Percentiles rank a stretch among this genome's conserved stretches.
These are phyloP conservation scores for Withania somnifera DNA, from an alignment of 305 asterid genomes.

Conservation along the genomic window DNA sequence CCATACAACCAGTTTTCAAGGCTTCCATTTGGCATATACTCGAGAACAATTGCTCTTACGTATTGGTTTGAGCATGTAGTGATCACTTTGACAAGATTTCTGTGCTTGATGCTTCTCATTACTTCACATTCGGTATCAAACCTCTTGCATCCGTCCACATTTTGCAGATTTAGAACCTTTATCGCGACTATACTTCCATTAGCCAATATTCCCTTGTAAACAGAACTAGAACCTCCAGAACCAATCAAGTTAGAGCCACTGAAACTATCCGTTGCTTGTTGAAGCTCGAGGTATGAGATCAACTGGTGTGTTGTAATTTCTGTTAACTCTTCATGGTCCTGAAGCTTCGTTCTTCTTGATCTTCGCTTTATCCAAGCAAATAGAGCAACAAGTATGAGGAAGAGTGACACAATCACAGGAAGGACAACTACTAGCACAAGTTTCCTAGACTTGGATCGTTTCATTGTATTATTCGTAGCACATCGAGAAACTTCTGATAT, in stretches of 20 bases:
- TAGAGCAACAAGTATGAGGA: not conserved
- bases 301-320: not conserved
- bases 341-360: conserved; percentile 6
- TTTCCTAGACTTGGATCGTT: not conserved
- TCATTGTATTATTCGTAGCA: not conserved
- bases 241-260: conserved; percentile 3
- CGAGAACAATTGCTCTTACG: conserved; percentile 8
- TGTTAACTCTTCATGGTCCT: not conserved
- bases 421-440: conserved; percentile 3
- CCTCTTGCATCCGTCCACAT: not conserved
- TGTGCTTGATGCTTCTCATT: conserved; percentile 1
- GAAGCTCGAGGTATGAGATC: conserved; percentile 5
- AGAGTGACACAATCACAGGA: not conserved
- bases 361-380: not conserved
- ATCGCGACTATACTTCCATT: not conserved
- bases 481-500: conserved; percentile 16
- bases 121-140: conserved; percentile 3
- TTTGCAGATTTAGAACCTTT: conserved; percentile 9
- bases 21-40: conserved; percentile 12
- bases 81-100: conserved; percentile 3
- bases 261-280: conserved; percentile 7
- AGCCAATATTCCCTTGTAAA: conserved; percentile 3
- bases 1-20: conserved; percentile 50
- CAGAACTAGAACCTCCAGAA: not conserved
- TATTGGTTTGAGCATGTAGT: conserved; percentile 9